Conservation (phyloP, 768 basidiomycete genomes). For the Leccinum sublutescens region DNA sequence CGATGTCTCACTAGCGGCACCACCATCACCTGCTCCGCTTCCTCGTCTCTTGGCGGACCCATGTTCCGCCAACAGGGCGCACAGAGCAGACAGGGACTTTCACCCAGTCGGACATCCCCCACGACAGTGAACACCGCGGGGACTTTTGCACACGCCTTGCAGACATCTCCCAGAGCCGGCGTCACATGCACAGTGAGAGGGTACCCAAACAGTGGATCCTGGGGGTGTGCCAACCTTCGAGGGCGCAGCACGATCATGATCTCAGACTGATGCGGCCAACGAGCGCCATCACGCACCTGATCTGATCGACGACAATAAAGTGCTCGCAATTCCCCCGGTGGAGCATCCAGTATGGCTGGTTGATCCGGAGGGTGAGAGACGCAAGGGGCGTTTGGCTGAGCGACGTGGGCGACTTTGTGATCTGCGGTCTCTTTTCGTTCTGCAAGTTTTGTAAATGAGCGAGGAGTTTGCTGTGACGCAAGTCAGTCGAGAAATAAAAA, state of each 20-base stretch:
- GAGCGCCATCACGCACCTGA: slow-evolving; percentile 46
- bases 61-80: slow-evolving; percentile 70
- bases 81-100: slow-evolving; percentile 76
- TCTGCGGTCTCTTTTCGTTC: slow-evolving; percentile 29
- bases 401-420: slow-evolving; percentile 40
- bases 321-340: slow-evolving; percentile 85
- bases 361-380: slow-evolving; percentile 57
- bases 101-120: slow-evolving; percentile 71
- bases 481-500: neutral
- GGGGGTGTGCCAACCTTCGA: slow-evolving; percentile 54
- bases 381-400: slow-evolving; percentile 50
- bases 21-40: slow-evolving; percentile 42
- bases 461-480: slow-evolving; percentile 45
- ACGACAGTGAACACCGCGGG: slow-evolving; percentile 68
- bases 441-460: slow-evolving; percentile 35
- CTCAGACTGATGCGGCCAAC: neutral
- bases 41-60: slow-evolving; percentile 49
- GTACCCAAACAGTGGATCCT: slow-evolving; percentile 58
- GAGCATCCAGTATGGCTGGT: slow-evolving; percentile 80
- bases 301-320: slow-evolving; percentile 68
- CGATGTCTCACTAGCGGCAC: slow-evolving; percentile 51
- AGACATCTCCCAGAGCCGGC: slow-evolving; percentile 58
- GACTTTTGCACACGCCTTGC: slow-evolving; percentile 66
- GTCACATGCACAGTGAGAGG: slow-evolving; percentile 68
- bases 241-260: neutral